Conservation (phyloP, 768 basidiomycete species). For the Trametes cingulata region DNA sequence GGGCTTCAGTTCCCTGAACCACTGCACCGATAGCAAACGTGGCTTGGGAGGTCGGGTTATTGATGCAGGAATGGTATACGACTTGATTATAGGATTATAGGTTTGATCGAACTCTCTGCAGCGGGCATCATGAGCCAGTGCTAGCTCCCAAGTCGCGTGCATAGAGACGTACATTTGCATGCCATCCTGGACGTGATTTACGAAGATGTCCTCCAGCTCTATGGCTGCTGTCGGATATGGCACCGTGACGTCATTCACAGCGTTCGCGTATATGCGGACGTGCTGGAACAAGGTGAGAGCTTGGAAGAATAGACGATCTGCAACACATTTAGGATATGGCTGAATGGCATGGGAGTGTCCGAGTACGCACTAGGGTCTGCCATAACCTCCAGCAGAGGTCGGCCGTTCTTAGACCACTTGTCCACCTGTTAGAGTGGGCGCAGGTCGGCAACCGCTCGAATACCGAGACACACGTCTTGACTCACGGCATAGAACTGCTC, state of each 20-base stretch:
- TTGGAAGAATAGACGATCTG: constrained; percentile 76
- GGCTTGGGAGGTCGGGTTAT: constrained; percentile 38
- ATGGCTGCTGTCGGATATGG: constrained; percentile 81
- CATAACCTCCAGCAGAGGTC: constrained; percentile 73
- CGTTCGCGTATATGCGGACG: constrained; percentile 80
- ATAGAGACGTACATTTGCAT: constrained; percentile 51
- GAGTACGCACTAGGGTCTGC: constrained; percentile 63
- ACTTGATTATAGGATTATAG: constrained; percentile 58
- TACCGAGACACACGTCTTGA: background rate
- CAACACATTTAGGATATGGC: background rate
- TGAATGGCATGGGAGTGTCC: background rate
- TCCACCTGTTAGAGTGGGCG: constrained; percentile 41
- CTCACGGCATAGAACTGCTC: constrained; percentile 46
- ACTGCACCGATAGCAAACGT: constrained; percentile 40
- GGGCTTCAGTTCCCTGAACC: constrained; percentile 46
- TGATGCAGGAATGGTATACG: constrained; percentile 45
- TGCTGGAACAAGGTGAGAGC: constrained; percentile 66
- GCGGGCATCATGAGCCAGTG: background rate
- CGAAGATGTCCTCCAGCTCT: constrained; percentile 67
- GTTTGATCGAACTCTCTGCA: constrained; percentile 56
- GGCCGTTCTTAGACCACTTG: constrained; percentile 66
- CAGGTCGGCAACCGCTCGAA: background rate
- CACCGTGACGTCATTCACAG: constrained; percentile 76
- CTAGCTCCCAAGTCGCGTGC: background rate
- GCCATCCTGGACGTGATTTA: constrained; percentile 53